Base-by-base conservation (phyloP, 345 rosid species). In the Euphorbia lathyris region DNA sequence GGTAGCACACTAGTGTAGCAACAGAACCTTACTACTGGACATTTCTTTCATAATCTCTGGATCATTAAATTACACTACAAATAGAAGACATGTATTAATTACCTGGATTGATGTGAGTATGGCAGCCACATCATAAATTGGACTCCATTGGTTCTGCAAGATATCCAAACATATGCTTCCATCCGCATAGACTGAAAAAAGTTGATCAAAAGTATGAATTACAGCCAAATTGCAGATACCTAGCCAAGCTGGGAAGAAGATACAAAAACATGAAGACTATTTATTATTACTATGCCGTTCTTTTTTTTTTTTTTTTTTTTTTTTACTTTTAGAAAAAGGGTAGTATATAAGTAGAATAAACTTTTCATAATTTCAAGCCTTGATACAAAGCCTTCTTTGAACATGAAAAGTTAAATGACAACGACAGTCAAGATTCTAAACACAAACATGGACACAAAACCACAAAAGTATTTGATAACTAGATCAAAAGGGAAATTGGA, bases 91-190 rank as follows among this genome's bases (percentile, higher is more conserved):
- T 1, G 20, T 20, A 30, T 29, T 19, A 63, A 12, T 6, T 65
- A 94, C 99, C 93, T 94, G 99, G 74, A 94, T 90, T 53, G 99
- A 94, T 36, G 97, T 90, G 36, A 91, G 97, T 79, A 94, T 91
- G 60, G 97, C 99, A 62, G 97, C 97, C 20, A 91, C 99, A 82
- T 94, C 98, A 80, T 90, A 90, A 58, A 94, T 94, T 7, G 98
- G 98, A 83, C 97, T 91, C 97, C 99, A 94, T 64, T 90, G 99
- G 79, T 94, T 91, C 86, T 94, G 97, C 58, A 91, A 78, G 78
- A 90, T 94, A 76, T 94, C 97, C 82, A 94, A 84, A 77, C 97
- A 94, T 63, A 94, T 91, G 72, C 97, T 94, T 70, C 98, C 98
- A 78, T 91, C 98, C 3, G 97, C 98, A 80, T 91, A 94, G 57